Conservation (phyloP, 108 stramenopile species). For the Pseudonitzschia delicatissima region DNA sequence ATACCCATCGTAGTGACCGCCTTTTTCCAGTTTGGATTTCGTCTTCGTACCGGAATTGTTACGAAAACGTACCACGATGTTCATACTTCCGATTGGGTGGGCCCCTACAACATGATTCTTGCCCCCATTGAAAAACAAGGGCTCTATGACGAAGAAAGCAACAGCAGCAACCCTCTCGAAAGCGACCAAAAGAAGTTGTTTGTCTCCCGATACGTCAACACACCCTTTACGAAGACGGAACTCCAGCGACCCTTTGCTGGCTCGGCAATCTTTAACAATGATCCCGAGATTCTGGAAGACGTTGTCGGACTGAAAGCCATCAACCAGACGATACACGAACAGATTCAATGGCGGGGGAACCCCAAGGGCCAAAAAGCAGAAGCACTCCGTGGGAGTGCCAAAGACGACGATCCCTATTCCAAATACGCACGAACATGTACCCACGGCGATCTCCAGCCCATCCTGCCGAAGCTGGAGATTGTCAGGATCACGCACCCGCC, state of each 20-base stretch:
- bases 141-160: background rate
- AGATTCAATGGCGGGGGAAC: background rate
- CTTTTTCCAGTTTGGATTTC: constrained; percentile 32
- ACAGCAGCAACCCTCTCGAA: background rate
- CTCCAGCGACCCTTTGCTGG: constrained; percentile 9
- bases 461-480: constrained; percentile 16
- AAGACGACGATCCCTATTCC: constrained; percentile 17
- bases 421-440: constrained; percentile 5
- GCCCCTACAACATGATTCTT: constrained; percentile 29
- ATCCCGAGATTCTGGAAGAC: constrained; percentile 4
- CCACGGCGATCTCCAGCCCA: constrained; percentile 14
- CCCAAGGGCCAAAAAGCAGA: background rate
- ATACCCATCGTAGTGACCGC: constrained; percentile 1
- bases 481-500: background rate
- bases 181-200: background rate
- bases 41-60: constrained; percentile 20
- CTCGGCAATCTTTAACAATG: background rate
- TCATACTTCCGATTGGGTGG: constrained; percentile 31
- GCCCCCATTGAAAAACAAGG: background rate
- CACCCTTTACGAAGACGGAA: constrained; percentile 12
- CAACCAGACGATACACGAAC: constrained; percentile 8
- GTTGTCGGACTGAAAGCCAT: constrained; percentile 7
- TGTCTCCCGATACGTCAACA: constrained; percentile 21
- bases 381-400: background rate
- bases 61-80: constrained; percentile 8